phyloP scores from a whole-genome alignment of 169 alveolate genomes.

The Plasmodium berghei region DNA sequence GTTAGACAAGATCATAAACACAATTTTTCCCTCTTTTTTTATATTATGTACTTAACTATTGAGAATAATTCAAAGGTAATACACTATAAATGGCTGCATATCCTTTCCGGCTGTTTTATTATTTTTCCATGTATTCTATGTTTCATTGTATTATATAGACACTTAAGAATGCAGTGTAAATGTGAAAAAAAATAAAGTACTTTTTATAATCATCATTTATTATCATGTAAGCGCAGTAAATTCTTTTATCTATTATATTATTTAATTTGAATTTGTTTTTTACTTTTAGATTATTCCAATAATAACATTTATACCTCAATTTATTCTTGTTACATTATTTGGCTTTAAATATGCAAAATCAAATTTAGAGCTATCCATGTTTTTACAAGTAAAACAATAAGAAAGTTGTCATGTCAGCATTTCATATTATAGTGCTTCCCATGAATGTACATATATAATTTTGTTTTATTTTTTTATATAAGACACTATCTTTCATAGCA shows the following conservation, averaged over 20 bases:
- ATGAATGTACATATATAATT: constrained; percentile 52
- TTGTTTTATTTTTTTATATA: constrained; percentile 82
- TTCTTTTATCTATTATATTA: not conserved
- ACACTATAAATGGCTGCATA: not conserved
- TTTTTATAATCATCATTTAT: not conserved
- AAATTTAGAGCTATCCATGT: constrained; percentile 77
- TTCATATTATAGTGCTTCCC: not conserved
- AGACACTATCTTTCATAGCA: constrained; percentile 95
- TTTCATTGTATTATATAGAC: too few relatives aligned
- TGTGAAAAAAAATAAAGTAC: not conserved
- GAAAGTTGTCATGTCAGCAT: not conserved
- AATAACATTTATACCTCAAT: constrained; percentile 86
- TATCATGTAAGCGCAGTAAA: too few relatives aligned
- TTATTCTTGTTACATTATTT: constrained; percentile 77
- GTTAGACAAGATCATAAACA: constrained; percentile 97
- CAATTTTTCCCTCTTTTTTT: constrained; percentile 97
- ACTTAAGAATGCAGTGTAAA: too few relatives aligned
- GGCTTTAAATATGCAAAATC: constrained; percentile 84
- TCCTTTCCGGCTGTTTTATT: not conserved
- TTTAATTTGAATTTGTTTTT: not conserved
- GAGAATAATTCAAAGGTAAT: constrained; percentile 82
- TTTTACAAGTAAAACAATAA: constrained; percentile 73
- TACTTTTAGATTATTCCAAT: constrained; percentile 78
- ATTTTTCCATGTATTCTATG: not conserved
- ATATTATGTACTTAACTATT: constrained; percentile 90